Evolutionary conservation across 106 monocot genomes (phyloP), one percentile per base, ranked within the genome.

Genomic region (Hemerocallis citrina): DNA sequence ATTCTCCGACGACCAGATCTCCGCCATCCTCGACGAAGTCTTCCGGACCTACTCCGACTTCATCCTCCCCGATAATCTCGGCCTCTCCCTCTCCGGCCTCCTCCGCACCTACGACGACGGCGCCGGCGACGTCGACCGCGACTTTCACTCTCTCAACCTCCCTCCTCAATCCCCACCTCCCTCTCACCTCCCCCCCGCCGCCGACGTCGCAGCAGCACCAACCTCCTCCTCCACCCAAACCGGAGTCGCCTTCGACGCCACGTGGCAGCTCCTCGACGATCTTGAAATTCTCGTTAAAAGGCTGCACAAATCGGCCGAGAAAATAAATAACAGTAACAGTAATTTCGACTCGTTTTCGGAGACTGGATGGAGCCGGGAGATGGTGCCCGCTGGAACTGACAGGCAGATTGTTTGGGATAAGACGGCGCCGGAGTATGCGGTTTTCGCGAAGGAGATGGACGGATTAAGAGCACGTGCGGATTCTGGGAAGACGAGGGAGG

Each of bases 321-420:
- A 62, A 10, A 42, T 7, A 24, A 61, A 20, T 25, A 28, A 7
- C 20, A 12, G 51, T 55, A 72, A 36, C 64, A 72, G 58, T 46
- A 69, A 77, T 20, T 79, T 80, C 47, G 96, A 96, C 43, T 79
- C 87, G 16, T 90, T 81, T 67, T 96, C 96, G 29, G 96, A 96
- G 52, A 83, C 84, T 14, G 96, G 96, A 5, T 96, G 96, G 96
- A 86, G 86, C 1, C 60, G 96, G 40, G 96, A 96, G 65, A 74
- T 90, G 37, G 70, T 51, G 4, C 70, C 39, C 51, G n/a, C n/a
- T n/a, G n/a, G n/a, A n/a, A 41, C 65, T 3, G 81, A 74, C n/a
- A 42, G 48, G 50, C 54, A 76, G 54, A 43, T 83, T 25, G 15
- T 44, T 34, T 91, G 84, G 84, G 74, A 91, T 36, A 84, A 96